Percentiles rank a stretch among this genome's conserved stretches.
phyloP scores from a whole-genome alignment of 1,139 yeast genomes.

The Candida sanyaensis region DNA sequence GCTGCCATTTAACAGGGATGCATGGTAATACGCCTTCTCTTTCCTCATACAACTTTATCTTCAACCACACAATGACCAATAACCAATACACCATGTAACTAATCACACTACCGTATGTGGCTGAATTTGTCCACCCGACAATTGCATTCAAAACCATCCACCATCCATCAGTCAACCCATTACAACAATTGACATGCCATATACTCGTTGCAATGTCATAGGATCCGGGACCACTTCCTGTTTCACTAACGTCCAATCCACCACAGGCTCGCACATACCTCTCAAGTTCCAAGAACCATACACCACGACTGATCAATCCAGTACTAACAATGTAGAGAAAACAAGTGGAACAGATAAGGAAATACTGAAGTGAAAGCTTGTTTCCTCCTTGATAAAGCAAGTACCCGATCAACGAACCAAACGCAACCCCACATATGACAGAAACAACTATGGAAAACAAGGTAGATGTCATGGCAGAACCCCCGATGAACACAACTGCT shows the following conservation, averaged over 20 bases:
- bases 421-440: conserved; percentile 34
- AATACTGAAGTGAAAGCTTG: conserved; percentile 41
- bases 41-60: conserved; percentile 59
- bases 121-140: conserved; percentile 95
- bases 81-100: conserved; percentile 81
- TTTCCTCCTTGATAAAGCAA: conserved; percentile 45
- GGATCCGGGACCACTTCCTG: conserved; percentile 93
- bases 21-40: conserved; percentile 60
- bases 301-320: conserved; percentile 59
- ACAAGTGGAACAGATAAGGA: conserved; percentile 42
- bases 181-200: conserved; percentile 98
- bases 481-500: conserved; percentile 51
- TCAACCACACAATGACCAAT: conserved; percentile 54
- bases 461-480: conserved; percentile 46
- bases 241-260: conserved; percentile 87
- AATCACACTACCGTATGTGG: conserved; percentile 88
- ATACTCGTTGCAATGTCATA: conserved; percentile 77
- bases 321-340: conserved; percentile 47
- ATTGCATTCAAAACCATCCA: conserved; percentile 94
- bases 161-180: conserved; percentile 85
- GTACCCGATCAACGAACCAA: conserved; percentile 37
- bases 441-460: conserved; percentile 42
- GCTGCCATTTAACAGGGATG: conserved; percentile 62
- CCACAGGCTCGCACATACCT: conserved; percentile 62
- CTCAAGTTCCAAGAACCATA: conserved; percentile 87